These are phyloP conservation scores for Alternaria triticimaculans DNA, from an alignment of 2,329 filamentous ascomycete genomes.

Conservation along the genomic window DNA sequence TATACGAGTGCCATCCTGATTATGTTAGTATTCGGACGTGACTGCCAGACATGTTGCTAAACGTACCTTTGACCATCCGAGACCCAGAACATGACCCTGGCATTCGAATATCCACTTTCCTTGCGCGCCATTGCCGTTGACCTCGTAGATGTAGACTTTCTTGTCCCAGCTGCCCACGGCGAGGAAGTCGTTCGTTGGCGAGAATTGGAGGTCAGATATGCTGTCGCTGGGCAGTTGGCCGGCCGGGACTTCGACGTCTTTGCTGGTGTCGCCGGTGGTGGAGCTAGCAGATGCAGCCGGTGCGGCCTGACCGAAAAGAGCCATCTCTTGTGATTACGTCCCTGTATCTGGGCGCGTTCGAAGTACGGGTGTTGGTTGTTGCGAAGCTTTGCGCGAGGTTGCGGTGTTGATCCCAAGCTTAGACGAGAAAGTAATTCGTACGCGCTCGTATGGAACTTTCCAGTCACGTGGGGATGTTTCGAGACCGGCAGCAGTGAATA, in stretches of 20 bases:
- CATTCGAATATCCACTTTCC: conserved; percentile 88
- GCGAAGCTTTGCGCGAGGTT: conserved; percentile 34
- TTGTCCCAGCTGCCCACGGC: conserved; percentile 97
- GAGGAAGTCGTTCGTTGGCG: conserved; percentile 77
- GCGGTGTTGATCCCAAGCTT: conserved; percentile 2
- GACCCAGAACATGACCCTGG: conserved; percentile 78
- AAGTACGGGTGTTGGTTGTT: conserved; percentile 6
- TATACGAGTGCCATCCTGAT: conserved; percentile 86
- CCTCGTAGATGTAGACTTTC: conserved; percentile 96
- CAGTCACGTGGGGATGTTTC: neutral
- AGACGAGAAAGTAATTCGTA: conserved; percentile 3
- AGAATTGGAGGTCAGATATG: conserved; percentile 87
- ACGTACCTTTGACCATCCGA: conserved; percentile 86
- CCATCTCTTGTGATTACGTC: conserved; percentile 54
- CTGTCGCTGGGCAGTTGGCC: conserved; percentile 78
- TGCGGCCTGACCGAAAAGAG: conserved; percentile 64
- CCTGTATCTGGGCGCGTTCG: conserved; percentile 9
- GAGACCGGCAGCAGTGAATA: neutral
- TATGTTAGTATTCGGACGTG: conserved; percentile 17
- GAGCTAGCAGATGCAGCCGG: conserved; percentile 65
- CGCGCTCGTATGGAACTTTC: conserved; percentile 5
- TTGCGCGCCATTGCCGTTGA: conserved; percentile 80
- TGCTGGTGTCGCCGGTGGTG: conserved; percentile 87
- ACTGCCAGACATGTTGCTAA: neutral
- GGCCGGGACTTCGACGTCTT: conserved; percentile 79